Conservation (phyloP, 768 basidiomycete species). For the Boletus vinaceobasis region DNA sequence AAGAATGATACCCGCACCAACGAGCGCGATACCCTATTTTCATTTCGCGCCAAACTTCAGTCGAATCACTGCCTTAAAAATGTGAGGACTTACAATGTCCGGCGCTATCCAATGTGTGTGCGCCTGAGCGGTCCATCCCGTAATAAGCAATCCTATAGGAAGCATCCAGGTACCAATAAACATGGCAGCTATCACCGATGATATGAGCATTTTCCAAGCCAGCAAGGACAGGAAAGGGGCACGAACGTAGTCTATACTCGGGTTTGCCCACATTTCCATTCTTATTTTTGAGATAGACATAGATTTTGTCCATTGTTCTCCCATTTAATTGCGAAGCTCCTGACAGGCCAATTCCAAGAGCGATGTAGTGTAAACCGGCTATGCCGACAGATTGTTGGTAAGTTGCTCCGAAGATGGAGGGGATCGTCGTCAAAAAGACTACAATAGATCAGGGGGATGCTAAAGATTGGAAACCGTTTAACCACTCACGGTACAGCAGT, state of each 20-base stretch:
- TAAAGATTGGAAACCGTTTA: not conserved
- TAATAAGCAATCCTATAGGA: slow-evolving; percentile 64
- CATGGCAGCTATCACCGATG: slow-evolving; percentile 46
- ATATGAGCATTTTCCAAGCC: not conserved
- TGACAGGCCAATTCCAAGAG: slow-evolving; percentile 62
- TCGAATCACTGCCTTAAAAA: too few relatives aligned
- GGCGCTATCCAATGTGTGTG: slow-evolving; percentile 66
- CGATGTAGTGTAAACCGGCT: slow-evolving; percentile 66
- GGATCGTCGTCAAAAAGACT: slow-evolving; percentile 70
- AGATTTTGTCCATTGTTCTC: slow-evolving; percentile 51
- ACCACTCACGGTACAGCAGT: slow-evolving; percentile 48
- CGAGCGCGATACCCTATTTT: slow-evolving; percentile 50
- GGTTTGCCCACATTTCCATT: slow-evolving; percentile 55
- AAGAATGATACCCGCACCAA: slow-evolving; percentile 58
- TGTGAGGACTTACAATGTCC: slow-evolving; percentile 49
- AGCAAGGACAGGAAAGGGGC: not conserved
- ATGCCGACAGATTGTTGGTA: slow-evolving; percentile 59
- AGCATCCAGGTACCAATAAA: slow-evolving; percentile 55
- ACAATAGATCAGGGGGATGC: not conserved
- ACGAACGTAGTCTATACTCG: slow-evolving; percentile 50
- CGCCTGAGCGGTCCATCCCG: slow-evolving; percentile 65
- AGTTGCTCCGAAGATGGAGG: slow-evolving; percentile 49
- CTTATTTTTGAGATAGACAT: slow-evolving; percentile 46
- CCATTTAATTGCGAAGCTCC: slow-evolving; percentile 54
- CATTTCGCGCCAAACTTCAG: not conserved